Evolutionary conservation across 306 rosid species (phyloP).

Genomic region (Ziziphus jujuba): DNA sequence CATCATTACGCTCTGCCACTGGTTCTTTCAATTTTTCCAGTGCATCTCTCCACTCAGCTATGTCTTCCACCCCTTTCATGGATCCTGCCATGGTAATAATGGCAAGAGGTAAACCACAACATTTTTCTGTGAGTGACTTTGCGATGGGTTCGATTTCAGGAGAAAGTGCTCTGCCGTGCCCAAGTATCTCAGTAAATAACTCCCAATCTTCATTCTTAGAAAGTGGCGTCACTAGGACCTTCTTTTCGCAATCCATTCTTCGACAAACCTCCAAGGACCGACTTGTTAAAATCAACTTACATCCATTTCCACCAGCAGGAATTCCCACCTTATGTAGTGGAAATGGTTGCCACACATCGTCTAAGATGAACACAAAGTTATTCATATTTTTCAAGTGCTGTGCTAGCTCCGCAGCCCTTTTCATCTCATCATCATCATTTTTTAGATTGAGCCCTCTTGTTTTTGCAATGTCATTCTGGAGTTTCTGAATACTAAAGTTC

Average conservation of each 20-base stretch:
- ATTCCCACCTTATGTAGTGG: constrained; percentile 28
- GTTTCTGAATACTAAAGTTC: constrained; percentile 2
- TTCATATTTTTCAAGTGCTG: background rate
- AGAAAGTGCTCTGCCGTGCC: background rate
- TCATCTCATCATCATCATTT: constrained; percentile 10
- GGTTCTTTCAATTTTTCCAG: background rate
- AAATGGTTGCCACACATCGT: constrained; percentile 36
- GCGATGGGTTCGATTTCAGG: background rate
- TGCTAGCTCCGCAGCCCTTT: constrained; percentile 14
- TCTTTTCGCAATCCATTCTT: constrained; percentile 9
- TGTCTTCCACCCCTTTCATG: constrained; percentile 3
- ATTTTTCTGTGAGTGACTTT: background rate
- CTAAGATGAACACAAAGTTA: constrained; percentile 23
- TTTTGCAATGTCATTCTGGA: constrained; percentile 27
- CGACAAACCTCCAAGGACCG: constrained; percentile 24
- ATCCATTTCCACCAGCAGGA: background rate
- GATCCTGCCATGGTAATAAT: background rate
- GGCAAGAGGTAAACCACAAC: background rate
- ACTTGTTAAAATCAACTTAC: constrained; percentile 31
- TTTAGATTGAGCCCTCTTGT: constrained; percentile 13
- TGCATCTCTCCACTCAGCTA: background rate
- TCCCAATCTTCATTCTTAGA: background rate
- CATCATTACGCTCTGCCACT: background rate
- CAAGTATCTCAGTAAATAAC: constrained; percentile 20
- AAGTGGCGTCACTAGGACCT: background rate